Evolutionary conservation across 176 grass and related monocot species (phyloP).

Genomic region (Phragmites australis): DNA sequence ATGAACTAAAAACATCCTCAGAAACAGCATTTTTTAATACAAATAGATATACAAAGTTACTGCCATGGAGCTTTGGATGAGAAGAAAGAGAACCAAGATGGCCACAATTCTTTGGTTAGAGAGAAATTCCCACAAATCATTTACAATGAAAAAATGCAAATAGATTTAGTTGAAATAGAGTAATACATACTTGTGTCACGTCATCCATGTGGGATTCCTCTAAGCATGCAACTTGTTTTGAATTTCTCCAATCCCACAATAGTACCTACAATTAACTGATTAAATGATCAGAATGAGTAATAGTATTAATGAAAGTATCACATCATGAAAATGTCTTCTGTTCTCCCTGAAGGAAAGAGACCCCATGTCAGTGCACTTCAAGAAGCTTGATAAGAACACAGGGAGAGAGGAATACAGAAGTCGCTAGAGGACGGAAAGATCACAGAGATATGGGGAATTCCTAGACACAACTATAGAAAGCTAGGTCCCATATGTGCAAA

Average conservation of each 20-base stretch:
- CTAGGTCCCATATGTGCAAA: too few species aligned
- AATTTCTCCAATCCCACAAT: conserved; percentile 96
- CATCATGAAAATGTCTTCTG: background rate
- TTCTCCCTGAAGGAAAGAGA: background rate
- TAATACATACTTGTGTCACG: conserved; percentile 71
- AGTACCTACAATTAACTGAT: conserved; percentile 56
- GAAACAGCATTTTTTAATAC: background rate
- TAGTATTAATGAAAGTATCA: background rate
- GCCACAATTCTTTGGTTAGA: background rate
- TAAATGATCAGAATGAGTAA: conserved; percentile 11
- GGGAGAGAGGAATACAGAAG: too few species aligned
- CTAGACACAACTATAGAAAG: too few species aligned
- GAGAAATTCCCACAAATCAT: background rate
- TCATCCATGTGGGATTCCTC: conserved; percentile 93
- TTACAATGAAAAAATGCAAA: background rate
- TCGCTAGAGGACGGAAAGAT: too few species aligned
- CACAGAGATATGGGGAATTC: too few species aligned
- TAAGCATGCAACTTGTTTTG: conserved; percentile 77
- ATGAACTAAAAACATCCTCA: background rate
- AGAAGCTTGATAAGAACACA: too few species aligned
- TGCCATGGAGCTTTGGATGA: background rate
- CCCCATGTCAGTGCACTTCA: background rate
- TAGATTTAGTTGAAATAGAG: background rate
- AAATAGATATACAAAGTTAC: background rate
- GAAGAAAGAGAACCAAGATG: background rate